Conservation (phyloP, 495 filamentous ascomycete species). For the Lepidopterella palustris region DNA sequence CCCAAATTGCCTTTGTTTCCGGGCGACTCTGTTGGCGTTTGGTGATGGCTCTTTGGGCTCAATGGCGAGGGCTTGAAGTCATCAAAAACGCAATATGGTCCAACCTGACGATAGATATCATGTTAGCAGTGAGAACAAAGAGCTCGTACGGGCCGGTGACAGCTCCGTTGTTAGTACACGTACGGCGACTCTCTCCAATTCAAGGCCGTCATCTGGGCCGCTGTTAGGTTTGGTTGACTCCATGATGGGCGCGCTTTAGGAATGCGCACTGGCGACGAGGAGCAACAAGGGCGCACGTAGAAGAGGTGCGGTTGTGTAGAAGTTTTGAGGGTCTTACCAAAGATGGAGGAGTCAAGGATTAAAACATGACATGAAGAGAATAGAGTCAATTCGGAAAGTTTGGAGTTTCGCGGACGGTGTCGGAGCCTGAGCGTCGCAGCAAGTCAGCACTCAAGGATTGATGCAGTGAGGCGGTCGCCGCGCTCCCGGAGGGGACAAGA, state of each 20-base stretch:
- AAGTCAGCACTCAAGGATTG: conserved; percentile 11
- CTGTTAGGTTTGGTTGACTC: conserved; percentile 9
- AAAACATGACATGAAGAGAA: conserved; percentile 1
- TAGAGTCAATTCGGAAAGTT: neutral
- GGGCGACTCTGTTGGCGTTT: neutral
- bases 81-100: conserved; percentile 31
- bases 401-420: conserved; percentile 7
- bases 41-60: conserved; percentile 6
- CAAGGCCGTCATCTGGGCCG: conserved; percentile 23
- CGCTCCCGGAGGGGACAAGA: neutral
- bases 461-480: neutral
- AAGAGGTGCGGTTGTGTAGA: neutral
- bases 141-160: neutral
- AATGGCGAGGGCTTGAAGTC: conserved; percentile 14
- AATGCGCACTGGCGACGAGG: neutral
- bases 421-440: conserved; percentile 4
- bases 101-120: conserved; percentile 17
- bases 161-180: neutral
- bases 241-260: conserved; percentile 8
- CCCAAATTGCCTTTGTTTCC: conserved; percentile 18
- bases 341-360: neutral
- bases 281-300: neutral
- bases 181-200: conserved; percentile 29
- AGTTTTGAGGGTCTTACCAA: conserved; percentile 9
- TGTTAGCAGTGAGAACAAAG: conserved; percentile 18